phyloP scores from a whole-genome alignment of 2,329 filamentous ascomycete genomes.

The Fusarium hainanense region DNA sequence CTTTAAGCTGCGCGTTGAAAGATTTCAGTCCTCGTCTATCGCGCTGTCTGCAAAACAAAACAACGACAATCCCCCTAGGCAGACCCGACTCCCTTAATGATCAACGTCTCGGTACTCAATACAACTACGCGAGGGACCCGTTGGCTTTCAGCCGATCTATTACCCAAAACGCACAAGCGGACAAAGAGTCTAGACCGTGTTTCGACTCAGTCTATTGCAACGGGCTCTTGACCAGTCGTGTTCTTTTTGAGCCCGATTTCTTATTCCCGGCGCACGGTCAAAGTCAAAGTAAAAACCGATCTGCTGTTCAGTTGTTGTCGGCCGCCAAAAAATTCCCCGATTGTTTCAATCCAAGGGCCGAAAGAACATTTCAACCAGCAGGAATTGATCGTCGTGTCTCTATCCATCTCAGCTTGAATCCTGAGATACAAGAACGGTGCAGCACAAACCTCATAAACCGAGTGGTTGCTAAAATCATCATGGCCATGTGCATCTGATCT shows the following conservation, averaged over 20 bases:
- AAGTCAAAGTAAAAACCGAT: background rate
- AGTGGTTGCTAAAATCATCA: background rate
- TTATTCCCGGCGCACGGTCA: conserved; percentile 35
- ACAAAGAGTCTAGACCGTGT: conserved; percentile 29
- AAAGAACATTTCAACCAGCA: background rate
- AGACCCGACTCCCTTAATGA: conserved; percentile 10
- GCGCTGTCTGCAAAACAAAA: background rate
- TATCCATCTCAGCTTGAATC: background rate
- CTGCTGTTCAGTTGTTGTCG: conserved; percentile 3
- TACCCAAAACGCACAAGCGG: conserved; percentile 22
- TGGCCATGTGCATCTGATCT: background rate
- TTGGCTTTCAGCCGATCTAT: conserved; percentile 28
- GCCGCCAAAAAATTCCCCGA: conserved; percentile 21
- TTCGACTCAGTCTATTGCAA: conserved; percentile 23
- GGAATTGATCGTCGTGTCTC: background rate
- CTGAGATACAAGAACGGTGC: background rate
- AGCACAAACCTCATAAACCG: background rate
- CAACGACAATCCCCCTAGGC: background rate
- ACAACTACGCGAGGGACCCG: conserved; percentile 12
- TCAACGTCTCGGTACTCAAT: conserved; percentile 17
- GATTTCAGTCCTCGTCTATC: too few relatives aligned
- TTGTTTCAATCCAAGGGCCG: background rate
- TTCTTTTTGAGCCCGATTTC: conserved; percentile 5
- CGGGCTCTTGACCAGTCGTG: conserved; percentile 1
- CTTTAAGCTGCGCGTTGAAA: background rate